Conservation (phyloP, 768 basidiomycete species). For the Hydnum rufescens region DNA sequence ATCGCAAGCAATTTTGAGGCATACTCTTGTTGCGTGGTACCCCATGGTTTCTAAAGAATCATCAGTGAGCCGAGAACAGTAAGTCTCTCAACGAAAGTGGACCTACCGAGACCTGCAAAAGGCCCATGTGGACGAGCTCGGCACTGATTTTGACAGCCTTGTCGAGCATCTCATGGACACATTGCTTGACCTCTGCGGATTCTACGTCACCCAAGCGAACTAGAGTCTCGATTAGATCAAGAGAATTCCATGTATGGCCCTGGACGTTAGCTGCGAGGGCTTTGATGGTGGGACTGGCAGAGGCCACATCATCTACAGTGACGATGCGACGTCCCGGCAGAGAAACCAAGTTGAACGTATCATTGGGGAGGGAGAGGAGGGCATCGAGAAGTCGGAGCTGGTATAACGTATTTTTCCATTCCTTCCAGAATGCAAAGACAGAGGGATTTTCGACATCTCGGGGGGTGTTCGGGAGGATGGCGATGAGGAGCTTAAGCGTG, state of each 20-base stretch:
- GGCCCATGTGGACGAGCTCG: slow-evolving; percentile 82
- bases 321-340: slow-evolving; percentile 70
- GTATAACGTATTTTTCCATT: slow-evolving; percentile 69
- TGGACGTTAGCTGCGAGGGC: slow-evolving; percentile 79
- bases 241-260: slow-evolving; percentile 83
- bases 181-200: slow-evolving; percentile 44
- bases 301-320: slow-evolving; percentile 70
- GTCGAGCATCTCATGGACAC: slow-evolving; percentile 81
- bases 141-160: slow-evolving; percentile 86
- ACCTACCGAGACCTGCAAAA: slow-evolving; percentile 77
- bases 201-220: slow-evolving; percentile 63
- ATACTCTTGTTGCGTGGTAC: slow-evolving; percentile 72
- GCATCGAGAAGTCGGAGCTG: slow-evolving; percentile 79
- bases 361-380: slow-evolving; percentile 68
- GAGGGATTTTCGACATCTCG: slow-evolving; percentile 59
- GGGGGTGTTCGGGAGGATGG: slow-evolving; percentile 66
- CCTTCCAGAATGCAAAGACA: slow-evolving; percentile 67
- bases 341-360: slow-evolving; percentile 83
- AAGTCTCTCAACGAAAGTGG: slow-evolving; percentile 1
- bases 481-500: slow-evolving; percentile 72
- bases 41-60: slow-evolving; percentile 51
- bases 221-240: slow-evolving; percentile 75
- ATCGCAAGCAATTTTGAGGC: slow-evolving; percentile 65
- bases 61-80: slow-evolving; percentile 11
- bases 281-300: slow-evolving; percentile 80